Evolutionary conservation across 441 rosid genomes (phyloP).

Genomic region (Metrosideros polymorpha): DNA sequence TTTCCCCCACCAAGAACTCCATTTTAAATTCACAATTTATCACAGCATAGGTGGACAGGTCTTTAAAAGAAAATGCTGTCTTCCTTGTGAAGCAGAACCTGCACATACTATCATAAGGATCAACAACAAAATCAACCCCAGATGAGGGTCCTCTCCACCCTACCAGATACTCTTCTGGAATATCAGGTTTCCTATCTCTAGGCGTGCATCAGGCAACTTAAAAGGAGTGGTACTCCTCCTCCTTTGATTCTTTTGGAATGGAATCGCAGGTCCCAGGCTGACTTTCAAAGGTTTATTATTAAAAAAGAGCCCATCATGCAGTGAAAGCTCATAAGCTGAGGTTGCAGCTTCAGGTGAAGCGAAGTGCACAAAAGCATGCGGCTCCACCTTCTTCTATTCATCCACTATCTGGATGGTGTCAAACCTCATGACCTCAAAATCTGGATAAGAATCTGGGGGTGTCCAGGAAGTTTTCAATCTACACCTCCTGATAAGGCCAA

Average conservation of each 20-base stretch:
- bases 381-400: conserved; percentile 42
- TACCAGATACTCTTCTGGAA: conserved; percentile 41
- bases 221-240: conserved; percentile 42
- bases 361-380: conserved; percentile 86
- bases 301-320: conserved; percentile 29
- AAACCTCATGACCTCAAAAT: conserved; percentile 24
- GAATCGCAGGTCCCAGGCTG: conserved; percentile 66
- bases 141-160: conserved; percentile 61
- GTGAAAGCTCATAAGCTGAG: conserved; percentile 45
- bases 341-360: conserved; percentile 31
- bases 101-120: conserved; percentile 79
- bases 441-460: conserved; percentile 63
- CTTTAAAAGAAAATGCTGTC: conserved; percentile 60
- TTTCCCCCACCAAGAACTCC: conserved; percentile 73
- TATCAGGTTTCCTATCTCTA: conserved; percentile 62
- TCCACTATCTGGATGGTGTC: conserved; percentile 11
- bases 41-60: conserved; percentile 29
- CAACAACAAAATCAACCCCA: conserved; percentile 64
- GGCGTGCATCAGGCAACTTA: conserved; percentile 34
- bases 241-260: conserved; percentile 44
- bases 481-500: conserved; percentile 64
- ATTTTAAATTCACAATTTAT: conserved; percentile 73
- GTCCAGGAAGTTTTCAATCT: conserved; percentile 79
- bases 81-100: conserved; percentile 55
- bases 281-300: conserved; percentile 40